Conservation (phyloP, 2,329 filamentous ascomycete species). For the Juglanconis sp. region DNA sequence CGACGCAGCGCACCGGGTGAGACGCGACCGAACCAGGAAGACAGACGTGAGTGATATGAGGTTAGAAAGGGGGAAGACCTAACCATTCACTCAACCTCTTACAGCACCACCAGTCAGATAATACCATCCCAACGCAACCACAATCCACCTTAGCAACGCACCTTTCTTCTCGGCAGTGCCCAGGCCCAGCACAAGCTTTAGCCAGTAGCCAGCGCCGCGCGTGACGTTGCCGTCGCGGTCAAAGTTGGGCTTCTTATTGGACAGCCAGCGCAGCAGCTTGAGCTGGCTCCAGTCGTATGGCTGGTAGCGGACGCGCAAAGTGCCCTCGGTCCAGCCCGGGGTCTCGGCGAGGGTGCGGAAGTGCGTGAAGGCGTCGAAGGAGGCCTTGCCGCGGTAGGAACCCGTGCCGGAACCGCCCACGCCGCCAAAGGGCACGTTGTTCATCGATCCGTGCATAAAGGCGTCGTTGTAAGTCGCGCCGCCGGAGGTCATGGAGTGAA, state of each 20-base stretch:
- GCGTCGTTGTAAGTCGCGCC: constrained; percentile 62
- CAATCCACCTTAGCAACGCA: constrained; percentile 50
- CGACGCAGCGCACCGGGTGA: too few species aligned
- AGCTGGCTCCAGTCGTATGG: constrained; percentile 52
- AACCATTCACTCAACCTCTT: not conserved
- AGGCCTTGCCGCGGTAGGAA: constrained; percentile 73
- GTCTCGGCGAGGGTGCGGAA: constrained; percentile 54
- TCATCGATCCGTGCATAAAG: constrained; percentile 52
- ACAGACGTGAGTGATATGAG: too few species aligned
- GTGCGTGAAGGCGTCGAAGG: constrained; percentile 67
- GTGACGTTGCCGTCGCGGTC: constrained; percentile 55
- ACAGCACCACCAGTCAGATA: constrained; percentile 6
- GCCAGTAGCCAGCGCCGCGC: constrained; percentile 53
- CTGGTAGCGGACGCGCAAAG: constrained; percentile 67
- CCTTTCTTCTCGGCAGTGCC: constrained; percentile 48
- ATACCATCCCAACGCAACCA: constrained; percentile 31
- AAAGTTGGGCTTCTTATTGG: constrained; percentile 53
- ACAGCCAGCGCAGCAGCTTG: constrained; percentile 40
- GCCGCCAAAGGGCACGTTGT: constrained; percentile 76
- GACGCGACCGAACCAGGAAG: too few species aligned
- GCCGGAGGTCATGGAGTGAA: constrained; percentile 62
- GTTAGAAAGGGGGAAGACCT: too few species aligned
- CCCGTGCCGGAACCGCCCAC: constrained; percentile 70
- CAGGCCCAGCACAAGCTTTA: constrained; percentile 47
- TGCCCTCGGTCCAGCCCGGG: constrained; percentile 63